Evolutionary conservation across 1,284 basidiomycete genomes (phyloP).

Genomic region (Neonothopanus nambi): DNA sequence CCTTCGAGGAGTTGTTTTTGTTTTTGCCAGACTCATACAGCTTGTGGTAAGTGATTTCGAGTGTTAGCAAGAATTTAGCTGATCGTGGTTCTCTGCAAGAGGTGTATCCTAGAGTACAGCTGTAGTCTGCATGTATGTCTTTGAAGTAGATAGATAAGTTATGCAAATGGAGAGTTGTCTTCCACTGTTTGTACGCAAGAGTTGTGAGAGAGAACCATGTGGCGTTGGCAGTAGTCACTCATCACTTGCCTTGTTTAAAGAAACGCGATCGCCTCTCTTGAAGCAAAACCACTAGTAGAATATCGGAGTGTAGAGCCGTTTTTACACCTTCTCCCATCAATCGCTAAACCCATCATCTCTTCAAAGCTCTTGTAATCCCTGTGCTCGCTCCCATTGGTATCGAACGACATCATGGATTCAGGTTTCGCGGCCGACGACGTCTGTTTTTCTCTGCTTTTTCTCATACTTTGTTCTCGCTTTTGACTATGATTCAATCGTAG

Average conservation of each 20-base stretch:
- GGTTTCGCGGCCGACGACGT: constrained; percentile 56
- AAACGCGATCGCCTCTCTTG: neutral
- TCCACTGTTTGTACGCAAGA: neutral
- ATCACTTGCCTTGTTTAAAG: neutral
- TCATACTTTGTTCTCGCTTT: neutral
- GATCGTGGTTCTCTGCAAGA: no score
- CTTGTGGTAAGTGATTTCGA: no score
- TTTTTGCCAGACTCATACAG: no score
- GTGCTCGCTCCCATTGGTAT: neutral
- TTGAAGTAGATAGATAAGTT: no score
- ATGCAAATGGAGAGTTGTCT: neutral
- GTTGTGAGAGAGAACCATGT: neutral
- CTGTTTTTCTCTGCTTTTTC: neutral
- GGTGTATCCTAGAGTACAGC: no score
- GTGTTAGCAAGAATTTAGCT: no score
- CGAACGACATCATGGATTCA: constrained; percentile 54
- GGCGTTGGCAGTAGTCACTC: neutral
- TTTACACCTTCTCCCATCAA: neutral
- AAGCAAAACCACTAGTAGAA: neutral
- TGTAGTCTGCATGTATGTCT: no score
- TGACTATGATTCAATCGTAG: constrained; percentile 35
- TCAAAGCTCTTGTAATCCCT: neutral
- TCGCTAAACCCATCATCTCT: neutral
- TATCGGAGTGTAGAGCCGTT: neutral
- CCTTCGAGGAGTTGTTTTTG: constrained; percentile 21